Evolutionary conservation across 2,329 filamentous ascomycete species (phyloP).

Genomic region (Colletotrichum sp.): DNA sequence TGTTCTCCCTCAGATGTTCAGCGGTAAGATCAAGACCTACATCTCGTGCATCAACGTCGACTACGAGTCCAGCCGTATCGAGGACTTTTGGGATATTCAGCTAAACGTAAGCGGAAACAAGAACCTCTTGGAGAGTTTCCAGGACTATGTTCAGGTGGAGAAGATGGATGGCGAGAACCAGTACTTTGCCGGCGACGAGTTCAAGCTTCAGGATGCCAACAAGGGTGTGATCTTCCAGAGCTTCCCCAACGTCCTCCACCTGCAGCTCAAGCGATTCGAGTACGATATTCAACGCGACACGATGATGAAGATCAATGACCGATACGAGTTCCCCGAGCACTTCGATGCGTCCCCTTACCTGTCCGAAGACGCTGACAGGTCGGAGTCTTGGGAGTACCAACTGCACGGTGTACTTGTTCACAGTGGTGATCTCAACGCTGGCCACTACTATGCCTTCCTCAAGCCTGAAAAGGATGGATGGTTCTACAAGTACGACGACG

Average conservation of each 20-base stretch:
- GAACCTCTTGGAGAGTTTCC: constrained; percentile 91
- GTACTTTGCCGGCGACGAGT: constrained; percentile 89
- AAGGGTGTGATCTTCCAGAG: constrained; percentile 98
- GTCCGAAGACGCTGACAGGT: constrained; percentile 82
- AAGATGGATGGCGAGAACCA: constrained; percentile 98
- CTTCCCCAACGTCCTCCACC: constrained; percentile 91
- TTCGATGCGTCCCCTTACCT: constrained; percentile 89
- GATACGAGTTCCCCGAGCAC: constrained; percentile 85
- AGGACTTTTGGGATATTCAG: constrained; percentile 99
- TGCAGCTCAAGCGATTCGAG: constrained; percentile 97
- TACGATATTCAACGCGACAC: constrained; percentile 96
- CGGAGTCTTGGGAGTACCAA: constrained; percentile 90
- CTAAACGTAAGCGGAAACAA: constrained; percentile 95
- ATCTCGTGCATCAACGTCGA: constrained; percentile 98
- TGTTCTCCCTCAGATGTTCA: constrained; percentile 87
- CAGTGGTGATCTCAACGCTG: constrained; percentile 94
- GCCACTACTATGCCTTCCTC: constrained; percentile 97
- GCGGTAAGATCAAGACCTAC: constrained; percentile 98
- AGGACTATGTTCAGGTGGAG: constrained; percentile 95
- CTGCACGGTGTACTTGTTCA: constrained; percentile 95
- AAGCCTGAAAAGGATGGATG: constrained; percentile 92
- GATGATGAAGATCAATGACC: constrained; percentile 98
- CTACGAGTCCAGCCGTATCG: constrained; percentile 92
- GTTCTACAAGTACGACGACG: constrained; percentile 98
- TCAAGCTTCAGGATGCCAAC: constrained; percentile 93